phyloP scores from a whole-genome alignment of 2,329 filamentous ascomycete species.

The Verticillium nubilum region DNA sequence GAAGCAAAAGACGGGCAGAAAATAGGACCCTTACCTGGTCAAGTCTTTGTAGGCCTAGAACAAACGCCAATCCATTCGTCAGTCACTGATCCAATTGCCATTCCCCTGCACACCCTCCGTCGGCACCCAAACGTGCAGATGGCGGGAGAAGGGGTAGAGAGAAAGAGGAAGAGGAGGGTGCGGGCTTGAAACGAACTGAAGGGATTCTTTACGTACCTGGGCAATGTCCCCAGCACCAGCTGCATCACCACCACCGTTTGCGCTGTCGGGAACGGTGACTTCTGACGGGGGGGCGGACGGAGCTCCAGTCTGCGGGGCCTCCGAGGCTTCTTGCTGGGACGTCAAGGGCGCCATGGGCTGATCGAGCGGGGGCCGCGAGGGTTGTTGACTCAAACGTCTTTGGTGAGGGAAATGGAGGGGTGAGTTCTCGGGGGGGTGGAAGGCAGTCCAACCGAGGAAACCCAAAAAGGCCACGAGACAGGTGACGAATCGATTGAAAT shows the following conservation, averaged over 20 bases:
- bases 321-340: background rate
- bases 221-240: background rate
- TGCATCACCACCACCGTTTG: background rate
- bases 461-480: background rate
- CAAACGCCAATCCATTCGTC: conserved; percentile 11
- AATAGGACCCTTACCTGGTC: conserved; percentile 20
- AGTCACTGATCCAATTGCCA: conserved; percentile 7
- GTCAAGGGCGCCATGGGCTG: background rate
- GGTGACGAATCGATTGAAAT: background rate
- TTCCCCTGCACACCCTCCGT: background rate
- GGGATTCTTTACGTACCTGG: background rate
- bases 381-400: background rate
- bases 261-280: background rate
- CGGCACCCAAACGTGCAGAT: background rate
- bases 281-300: background rate
- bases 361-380: background rate
- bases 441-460: no score
- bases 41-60: conserved; percentile 32
- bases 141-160: background rate
- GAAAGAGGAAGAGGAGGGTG: background rate
- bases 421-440: background rate
- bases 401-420: background rate
- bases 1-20: background rate
- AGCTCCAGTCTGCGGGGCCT: background rate
- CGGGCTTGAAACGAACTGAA: background rate